Evolutionary conservation across 768 basidiomycete genomes (phyloP).

Genomic region (Hirschioporus abietinus): DNA sequence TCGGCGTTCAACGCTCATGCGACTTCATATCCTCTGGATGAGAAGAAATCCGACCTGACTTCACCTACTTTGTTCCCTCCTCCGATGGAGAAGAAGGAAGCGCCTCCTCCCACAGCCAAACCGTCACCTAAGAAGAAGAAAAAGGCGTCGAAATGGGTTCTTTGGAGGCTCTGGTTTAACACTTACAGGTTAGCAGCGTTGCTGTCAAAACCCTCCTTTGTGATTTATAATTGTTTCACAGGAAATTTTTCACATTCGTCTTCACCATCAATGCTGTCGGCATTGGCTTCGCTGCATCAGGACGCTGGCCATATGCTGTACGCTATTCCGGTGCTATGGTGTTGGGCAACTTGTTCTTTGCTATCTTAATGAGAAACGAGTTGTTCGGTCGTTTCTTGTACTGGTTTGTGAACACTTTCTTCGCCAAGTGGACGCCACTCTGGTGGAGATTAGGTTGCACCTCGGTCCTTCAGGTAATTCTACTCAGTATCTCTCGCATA

Average conservation of each 20-base stretch:
- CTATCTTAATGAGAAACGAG: conserved; percentile 78
- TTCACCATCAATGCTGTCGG: conserved; percentile 56
- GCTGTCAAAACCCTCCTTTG: conserved; percentile 3
- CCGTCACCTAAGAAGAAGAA: conserved; percentile 43
- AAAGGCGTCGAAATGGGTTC: conserved; percentile 54
- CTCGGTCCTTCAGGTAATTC: conserved; percentile 56
- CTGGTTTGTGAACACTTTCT: conserved; percentile 60
- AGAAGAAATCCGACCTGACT: conserved; percentile 31
- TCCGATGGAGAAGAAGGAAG: conserved; percentile 38
- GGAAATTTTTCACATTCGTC: conserved; percentile 68
- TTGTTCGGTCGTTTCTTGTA: conserved; percentile 77
- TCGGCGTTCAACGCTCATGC: conserved; percentile 20
- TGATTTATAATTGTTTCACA: conserved; percentile 21
- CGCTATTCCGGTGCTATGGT: conserved; percentile 66
- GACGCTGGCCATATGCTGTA: conserved; percentile 63
- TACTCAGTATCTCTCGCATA: too few relatives aligned
- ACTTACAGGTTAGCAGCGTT: conserved; percentile 53
- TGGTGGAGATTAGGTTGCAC: conserved; percentile 70
- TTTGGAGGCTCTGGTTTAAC: conserved; percentile 72
- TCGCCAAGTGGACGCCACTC: conserved; percentile 81
- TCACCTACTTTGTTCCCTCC: conserved; percentile 25
- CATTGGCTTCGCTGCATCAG: conserved; percentile 53
- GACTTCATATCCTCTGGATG: conserved; percentile 16
- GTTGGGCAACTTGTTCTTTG: conserved; percentile 65
- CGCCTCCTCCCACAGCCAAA: conserved; percentile 31